Conservation (phyloP, 106 monocot species). For the Dendrobium nobile region DNA sequence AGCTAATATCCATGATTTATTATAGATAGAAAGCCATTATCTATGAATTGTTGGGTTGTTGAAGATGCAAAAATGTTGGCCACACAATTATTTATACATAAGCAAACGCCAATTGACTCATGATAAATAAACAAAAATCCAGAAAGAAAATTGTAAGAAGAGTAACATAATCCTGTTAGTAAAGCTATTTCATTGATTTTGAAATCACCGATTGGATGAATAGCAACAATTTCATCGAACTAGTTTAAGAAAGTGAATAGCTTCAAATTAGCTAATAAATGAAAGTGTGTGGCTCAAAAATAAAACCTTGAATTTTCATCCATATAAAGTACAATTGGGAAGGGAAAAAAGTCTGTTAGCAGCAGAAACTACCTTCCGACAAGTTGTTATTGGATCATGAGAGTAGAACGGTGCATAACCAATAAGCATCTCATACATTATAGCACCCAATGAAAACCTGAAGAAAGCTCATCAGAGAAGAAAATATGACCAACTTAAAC, state of each 20-base stretch:
- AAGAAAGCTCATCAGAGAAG: slow-evolving; percentile 4
- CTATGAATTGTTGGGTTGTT: too few relatives aligned
- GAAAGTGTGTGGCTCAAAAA: background rate
- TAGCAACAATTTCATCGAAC: background rate
- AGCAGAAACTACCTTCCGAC: slow-evolving; percentile 67
- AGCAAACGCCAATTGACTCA: background rate
- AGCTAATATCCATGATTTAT: too few relatives aligned
- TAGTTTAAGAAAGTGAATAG: background rate
- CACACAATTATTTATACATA: too few relatives aligned
- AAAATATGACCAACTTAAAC: background rate
- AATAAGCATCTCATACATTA: slow-evolving; percentile 99
- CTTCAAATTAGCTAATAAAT: background rate
- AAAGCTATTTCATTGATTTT: background rate
- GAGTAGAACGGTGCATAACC: slow-evolving; percentile 97
- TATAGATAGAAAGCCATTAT: too few relatives aligned
- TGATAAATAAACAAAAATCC: background rate
- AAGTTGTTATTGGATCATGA: slow-evolving; percentile 94
- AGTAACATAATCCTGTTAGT: background rate
- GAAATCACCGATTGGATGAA: background rate
- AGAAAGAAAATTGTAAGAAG: background rate
- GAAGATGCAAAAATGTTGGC: too few relatives aligned
- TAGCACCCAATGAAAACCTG: slow-evolving; percentile 98
- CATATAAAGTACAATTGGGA: background rate
- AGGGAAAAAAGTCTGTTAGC: background rate
- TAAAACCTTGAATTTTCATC: background rate